These are phyloP conservation scores for Penicillium sp. DNA, from an alignment of 2,329 filamentous ascomycete species.

Conservation along the genomic window DNA sequence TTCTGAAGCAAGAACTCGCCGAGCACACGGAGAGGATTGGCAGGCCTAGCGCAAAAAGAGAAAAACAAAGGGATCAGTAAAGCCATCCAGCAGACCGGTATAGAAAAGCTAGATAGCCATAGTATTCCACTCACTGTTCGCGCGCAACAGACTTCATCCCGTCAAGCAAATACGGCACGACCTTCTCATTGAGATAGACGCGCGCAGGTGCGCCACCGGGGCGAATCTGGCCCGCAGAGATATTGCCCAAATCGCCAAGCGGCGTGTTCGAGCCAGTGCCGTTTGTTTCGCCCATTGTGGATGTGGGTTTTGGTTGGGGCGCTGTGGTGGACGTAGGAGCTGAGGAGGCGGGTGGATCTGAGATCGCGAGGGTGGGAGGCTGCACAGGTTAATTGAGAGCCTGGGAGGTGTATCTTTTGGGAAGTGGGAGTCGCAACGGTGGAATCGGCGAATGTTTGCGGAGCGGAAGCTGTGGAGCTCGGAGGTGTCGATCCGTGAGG, in stretches of 20 bases:
- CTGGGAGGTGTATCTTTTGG: neutral
- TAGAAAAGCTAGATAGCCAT: neutral
- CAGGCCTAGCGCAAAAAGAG: constrained; percentile 51
- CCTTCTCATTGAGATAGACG: constrained; percentile 69
- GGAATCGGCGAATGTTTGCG: neutral
- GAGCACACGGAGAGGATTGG: constrained; percentile 66
- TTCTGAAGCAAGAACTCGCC: constrained; percentile 70
- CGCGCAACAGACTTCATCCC: constrained; percentile 72
- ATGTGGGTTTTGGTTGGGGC: neutral
- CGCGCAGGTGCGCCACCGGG: constrained; percentile 68
- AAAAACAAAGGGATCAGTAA: neutral
- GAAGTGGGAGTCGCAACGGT: neutral
- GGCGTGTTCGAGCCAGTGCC: constrained; percentile 28
- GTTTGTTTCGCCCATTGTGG: constrained; percentile 25
- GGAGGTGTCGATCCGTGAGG: neutral
- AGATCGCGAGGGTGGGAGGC: neutral
- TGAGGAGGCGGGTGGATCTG: neutral
- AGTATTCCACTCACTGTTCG: constrained; percentile 62
- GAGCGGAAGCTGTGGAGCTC: constrained; percentile 12
- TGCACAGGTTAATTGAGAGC: neutral
- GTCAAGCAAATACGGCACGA: constrained; percentile 67
- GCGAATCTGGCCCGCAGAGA: constrained; percentile 53
- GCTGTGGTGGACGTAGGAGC: neutral
- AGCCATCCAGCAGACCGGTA: neutral
- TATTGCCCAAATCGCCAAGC: constrained; percentile 47